These are phyloP conservation scores for Leccinum boreale DNA, from an alignment of 768 basidiomycete genomes.

Conservation along the genomic window DNA sequence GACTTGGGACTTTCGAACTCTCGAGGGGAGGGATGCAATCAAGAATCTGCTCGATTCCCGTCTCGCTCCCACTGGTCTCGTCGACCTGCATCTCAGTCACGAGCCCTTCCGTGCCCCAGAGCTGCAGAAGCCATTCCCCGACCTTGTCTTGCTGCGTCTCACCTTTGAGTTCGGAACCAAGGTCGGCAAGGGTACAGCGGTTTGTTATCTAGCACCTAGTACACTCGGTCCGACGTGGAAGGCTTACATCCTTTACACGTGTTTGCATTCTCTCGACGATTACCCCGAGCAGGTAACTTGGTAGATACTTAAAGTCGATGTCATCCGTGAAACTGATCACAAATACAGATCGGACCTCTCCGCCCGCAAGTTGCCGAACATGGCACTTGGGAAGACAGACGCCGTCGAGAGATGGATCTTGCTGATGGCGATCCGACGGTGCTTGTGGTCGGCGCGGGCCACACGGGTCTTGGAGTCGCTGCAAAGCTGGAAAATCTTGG, in stretches of 20 bases:
- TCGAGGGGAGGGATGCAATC: constrained; percentile 39
- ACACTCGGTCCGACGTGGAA: constrained; percentile 46
- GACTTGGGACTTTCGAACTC: constrained; percentile 55
- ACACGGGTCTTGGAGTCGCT: constrained; percentile 62
- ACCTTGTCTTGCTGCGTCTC: constrained; percentile 55
- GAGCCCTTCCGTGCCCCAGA: constrained; percentile 24
- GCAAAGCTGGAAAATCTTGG: constrained; percentile 62
- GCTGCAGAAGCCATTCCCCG: constrained; percentile 44
- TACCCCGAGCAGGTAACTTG: constrained; percentile 45
- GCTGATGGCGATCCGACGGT: constrained; percentile 52
- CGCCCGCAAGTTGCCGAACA: constrained; percentile 44
- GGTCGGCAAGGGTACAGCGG: constrained; percentile 48
- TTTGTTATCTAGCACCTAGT: constrained; percentile 51
- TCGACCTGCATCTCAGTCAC: constrained; percentile 17
- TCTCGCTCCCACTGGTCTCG: constrained; percentile 25
- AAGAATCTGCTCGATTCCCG: constrained; percentile 38
- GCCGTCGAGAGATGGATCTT: constrained; percentile 44
- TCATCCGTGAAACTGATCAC: not conserved
- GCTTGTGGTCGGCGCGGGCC: constrained; percentile 62
- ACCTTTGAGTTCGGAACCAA: constrained; percentile 53
- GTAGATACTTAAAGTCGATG: too few species aligned
- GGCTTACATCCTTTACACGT: constrained; percentile 57
- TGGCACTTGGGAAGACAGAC: constrained; percentile 51
- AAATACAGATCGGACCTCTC: constrained; percentile 35
- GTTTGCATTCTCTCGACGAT: constrained; percentile 54